Percentiles rank a stretch among this genome's conserved stretches.
phyloP scores from a whole-genome alignment of 1,139 yeast species.

The Wickerhamiella infanticola region DNA sequence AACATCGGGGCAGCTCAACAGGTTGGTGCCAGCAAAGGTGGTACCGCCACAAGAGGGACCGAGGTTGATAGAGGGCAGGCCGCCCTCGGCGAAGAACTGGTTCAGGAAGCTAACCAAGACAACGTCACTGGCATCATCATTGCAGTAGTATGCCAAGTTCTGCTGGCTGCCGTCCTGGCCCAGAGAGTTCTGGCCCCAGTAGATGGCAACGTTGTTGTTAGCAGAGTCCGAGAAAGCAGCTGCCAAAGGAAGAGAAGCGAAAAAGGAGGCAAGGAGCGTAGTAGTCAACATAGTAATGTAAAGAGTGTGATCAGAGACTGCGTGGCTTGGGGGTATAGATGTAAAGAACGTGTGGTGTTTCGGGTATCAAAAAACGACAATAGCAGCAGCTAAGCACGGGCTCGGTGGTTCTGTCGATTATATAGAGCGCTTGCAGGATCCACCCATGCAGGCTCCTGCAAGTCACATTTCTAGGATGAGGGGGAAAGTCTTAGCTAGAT shows the following conservation, averaged over 20 bases:
- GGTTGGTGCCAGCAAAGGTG: constrained; percentile 17
- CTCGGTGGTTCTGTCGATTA: no score
- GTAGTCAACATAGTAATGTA: background rate
- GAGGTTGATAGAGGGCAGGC: constrained; percentile 34
- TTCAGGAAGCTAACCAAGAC: constrained; percentile 56
- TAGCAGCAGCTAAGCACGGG: no score
- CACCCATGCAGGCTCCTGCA: no score
- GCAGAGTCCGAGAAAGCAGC: constrained; percentile 15
- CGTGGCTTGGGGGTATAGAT: background rate
- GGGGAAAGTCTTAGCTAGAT: no score
- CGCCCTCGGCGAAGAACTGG: constrained; percentile 25
- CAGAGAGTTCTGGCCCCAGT: constrained; percentile 86
- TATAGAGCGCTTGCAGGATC: no score
- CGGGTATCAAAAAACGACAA: background rate
- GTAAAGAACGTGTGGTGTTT: background rate
- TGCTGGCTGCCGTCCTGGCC: constrained; percentile 40
- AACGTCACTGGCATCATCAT: constrained; percentile 52
- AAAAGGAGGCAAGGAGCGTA: background rate
- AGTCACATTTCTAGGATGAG: no score
- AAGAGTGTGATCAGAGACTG: constrained; percentile 1
- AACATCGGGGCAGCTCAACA: constrained; percentile 24
- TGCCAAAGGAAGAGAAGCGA: background rate
- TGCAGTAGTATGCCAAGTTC: constrained; percentile 52
- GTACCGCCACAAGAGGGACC: constrained; percentile 36
- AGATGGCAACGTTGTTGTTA: constrained; percentile 50